These are phyloP conservation scores for Passalora sequoiae DNA, from an alignment of 2,329 filamentous ascomycete genomes.

Conservation along the genomic window DNA sequence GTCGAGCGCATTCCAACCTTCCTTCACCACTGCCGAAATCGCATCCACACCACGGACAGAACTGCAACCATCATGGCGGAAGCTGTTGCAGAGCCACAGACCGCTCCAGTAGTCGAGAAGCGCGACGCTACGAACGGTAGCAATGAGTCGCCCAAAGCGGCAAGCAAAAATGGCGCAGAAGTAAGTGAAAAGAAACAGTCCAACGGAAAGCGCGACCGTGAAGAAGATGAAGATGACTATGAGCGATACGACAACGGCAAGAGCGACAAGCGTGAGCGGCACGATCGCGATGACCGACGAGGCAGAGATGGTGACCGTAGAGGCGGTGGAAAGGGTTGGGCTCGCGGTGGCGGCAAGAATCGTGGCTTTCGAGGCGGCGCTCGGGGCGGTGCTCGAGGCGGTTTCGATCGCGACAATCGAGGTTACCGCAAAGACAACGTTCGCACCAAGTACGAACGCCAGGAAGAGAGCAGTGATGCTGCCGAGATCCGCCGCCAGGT, in stretches of 20 bases:
- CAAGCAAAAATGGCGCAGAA: conserved; percentile 12
- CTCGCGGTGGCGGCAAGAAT: conserved; percentile 13
- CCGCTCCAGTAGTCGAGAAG: conserved; percentile 15
- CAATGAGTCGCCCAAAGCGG: conserved; percentile 12
- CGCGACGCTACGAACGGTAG: conserved; percentile 17
- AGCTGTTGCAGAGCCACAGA: conserved; percentile 19
- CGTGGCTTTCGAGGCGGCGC: conserved; percentile 14
- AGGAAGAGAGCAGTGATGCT: conserved; percentile 71
- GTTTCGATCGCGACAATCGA: conserved; percentile 6
- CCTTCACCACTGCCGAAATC: no score
- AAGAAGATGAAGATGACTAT: conserved; percentile 3
- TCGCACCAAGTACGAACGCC: conserved; percentile 34
- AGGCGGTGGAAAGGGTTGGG: no score
- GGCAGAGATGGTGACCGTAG: conserved; percentile 10
- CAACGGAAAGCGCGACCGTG: conserved; percentile 14
- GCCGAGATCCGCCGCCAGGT: conserved; percentile 82
- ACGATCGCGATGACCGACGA: conserved; percentile 10
- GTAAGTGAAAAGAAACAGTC: conserved; percentile 19
- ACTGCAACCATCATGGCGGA: conserved; percentile 25
- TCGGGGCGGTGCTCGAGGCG: conserved; percentile 9
- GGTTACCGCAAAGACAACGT: conserved; percentile 16
- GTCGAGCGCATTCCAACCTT: no score
- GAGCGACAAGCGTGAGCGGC: conserved; percentile 15
- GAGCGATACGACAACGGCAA: conserved; percentile 8
- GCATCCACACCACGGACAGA: no score